Conservation (phyloP, 257 asterid genomes). For the Datura wrightii region DNA sequence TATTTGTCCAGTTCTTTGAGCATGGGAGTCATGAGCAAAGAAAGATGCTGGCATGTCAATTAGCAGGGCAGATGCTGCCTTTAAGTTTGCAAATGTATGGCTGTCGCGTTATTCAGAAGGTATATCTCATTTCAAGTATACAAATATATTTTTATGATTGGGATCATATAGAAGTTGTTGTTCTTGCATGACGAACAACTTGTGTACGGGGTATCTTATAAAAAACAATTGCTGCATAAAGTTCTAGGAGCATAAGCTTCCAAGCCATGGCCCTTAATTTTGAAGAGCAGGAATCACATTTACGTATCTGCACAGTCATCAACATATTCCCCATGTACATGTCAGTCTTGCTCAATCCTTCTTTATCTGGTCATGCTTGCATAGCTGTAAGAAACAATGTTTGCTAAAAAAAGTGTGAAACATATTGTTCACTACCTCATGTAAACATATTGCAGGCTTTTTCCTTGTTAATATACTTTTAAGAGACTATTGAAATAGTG, state of each 20-base stretch:
- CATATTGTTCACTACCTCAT: background rate
- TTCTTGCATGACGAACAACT: background rate
- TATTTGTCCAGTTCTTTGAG: constrained; percentile 74
- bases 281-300: background rate
- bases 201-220: background rate
- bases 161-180: background rate
- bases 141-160: background rate
- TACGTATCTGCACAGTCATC: background rate
- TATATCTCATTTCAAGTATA: constrained; percentile 37
- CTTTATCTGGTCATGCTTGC: constrained; percentile 18
- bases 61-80: constrained; percentile 70
- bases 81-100: constrained; percentile 96
- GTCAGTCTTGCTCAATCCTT: background rate
- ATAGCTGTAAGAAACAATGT: constrained; percentile 3
- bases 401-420: background rate
- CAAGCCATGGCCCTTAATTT: constrained; percentile 18
- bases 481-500: background rate
- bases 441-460: background rate
- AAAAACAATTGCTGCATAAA: background rate
- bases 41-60: constrained; percentile 75
- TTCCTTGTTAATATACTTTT: background rate
- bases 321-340: background rate
- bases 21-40: constrained; percentile 77
- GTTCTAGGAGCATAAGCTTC: background rate
- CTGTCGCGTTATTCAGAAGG: constrained; percentile 97